These are phyloP conservation scores for Graphiopsis chlorocephala DNA, from an alignment of 2,329 filamentous ascomycete genomes.

Conservation along the genomic window DNA sequence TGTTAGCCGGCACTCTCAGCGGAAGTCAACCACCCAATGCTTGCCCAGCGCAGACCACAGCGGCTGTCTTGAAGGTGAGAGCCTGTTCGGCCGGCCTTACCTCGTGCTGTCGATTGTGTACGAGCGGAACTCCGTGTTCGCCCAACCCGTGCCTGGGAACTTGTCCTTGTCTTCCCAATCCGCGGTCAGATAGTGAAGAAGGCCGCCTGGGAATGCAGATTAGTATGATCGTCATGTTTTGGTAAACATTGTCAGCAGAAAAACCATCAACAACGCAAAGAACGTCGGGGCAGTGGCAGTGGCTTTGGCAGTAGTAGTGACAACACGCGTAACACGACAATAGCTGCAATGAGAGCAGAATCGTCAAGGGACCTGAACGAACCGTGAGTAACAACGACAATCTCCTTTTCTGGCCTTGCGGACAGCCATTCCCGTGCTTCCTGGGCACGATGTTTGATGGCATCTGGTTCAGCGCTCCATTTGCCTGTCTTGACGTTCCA, in stretches of 20 bases:
- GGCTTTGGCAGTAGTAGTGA: not conserved
- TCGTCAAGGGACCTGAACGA: not conserved
- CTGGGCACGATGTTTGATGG: slow-evolving; percentile 61
- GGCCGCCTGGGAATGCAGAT: slow-evolving; percentile 46
- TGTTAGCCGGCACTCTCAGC: not conserved
- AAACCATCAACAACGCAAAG: not conserved
- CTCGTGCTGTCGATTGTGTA: slow-evolving; percentile 55
- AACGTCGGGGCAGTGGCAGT: not conserved
- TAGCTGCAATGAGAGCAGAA: not conserved
- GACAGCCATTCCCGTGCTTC: slow-evolving; percentile 59
- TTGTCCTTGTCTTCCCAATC: slow-evolving; percentile 66
- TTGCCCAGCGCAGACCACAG: not conserved
- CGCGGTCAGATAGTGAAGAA: slow-evolving; percentile 79
- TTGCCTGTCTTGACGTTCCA: slow-evolving; percentile 68
- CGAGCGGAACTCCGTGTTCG: slow-evolving; percentile 69
- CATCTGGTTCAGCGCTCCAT: slow-evolving; percentile 47
- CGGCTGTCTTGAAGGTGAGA: not conserved
- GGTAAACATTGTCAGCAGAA: not conserved
- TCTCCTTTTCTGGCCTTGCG: slow-evolving; percentile 57
- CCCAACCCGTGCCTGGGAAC: slow-evolving; percentile 64
- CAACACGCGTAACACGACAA: not conserved
- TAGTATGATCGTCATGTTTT: not conserved
- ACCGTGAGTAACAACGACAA: slow-evolving; percentile 78
- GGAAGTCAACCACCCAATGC: not conserved
- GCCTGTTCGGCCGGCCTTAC: not conserved